Percentiles rank a stretch among this genome's conserved stretches.
These are phyloP conservation scores for Blechomonas ayalai DNA, from an alignment of 208 protist genomes.

Conservation along the genomic window DNA sequence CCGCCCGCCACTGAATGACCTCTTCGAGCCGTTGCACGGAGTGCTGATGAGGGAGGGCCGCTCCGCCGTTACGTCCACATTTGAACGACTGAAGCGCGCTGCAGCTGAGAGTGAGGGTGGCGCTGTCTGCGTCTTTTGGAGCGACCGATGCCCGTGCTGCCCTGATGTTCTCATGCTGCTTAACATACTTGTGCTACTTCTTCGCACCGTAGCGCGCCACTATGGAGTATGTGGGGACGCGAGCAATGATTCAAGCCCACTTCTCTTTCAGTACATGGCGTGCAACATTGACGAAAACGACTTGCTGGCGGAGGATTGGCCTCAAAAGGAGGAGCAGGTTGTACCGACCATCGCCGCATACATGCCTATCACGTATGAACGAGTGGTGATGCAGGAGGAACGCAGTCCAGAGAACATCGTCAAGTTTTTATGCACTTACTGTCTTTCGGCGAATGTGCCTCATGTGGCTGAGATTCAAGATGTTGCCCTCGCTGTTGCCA, in stretches of 20 bases:
- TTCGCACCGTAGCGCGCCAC: slow-evolving; percentile 13
- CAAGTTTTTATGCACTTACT: slow-evolving; percentile 18
- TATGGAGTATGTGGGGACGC: slow-evolving; percentile 6
- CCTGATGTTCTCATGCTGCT: slow-evolving; percentile 38
- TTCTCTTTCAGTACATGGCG: slow-evolving; percentile 26
- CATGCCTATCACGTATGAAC: slow-evolving; percentile 1
- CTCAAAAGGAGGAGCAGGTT: slow-evolving; percentile 16
- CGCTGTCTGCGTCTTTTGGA: slow-evolving; percentile 45
- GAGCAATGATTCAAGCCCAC: too few relatives aligned
- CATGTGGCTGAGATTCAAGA: slow-evolving; percentile 4
- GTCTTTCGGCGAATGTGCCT: slow-evolving; percentile 7
- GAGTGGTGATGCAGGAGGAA: slow-evolving; percentile 9
- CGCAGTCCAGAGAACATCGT: slow-evolving; percentile 9
- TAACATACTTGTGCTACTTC: slow-evolving; percentile 25
- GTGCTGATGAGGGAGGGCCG: slow-evolving; percentile 21
- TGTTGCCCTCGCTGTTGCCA: too few relatives aligned
- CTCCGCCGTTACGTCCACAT: slow-evolving; percentile 23
- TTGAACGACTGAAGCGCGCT: slow-evolving; percentile 12
- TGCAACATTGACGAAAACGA: slow-evolving; percentile 75
- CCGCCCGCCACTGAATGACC: slow-evolving; percentile 13
- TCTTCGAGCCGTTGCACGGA: slow-evolving; percentile 19
- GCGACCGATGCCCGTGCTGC: slow-evolving; percentile 52
- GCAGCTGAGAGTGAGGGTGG: slow-evolving; percentile 8
- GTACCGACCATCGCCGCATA: slow-evolving; percentile 45
- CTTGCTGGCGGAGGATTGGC: slow-evolving; percentile 35